Evolutionary conservation across 2,329 filamentous ascomycete species (phyloP), one percentile per base, ranked within the genome.

Genomic region (Lecanicillium sp.): DNA sequence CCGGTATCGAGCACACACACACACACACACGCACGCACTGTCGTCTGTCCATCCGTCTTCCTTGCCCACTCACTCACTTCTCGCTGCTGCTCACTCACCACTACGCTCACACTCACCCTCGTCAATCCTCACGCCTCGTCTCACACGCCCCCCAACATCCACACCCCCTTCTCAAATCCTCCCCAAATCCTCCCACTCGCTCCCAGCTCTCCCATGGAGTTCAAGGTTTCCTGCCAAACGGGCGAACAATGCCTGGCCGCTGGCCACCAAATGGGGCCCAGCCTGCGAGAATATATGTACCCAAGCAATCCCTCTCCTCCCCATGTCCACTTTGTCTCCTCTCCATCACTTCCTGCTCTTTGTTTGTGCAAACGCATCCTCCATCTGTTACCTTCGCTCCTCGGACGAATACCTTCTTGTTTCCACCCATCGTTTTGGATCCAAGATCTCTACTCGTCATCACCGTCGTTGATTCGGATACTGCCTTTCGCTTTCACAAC

Each of bases 381-480:
- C 36, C n/a, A n/a, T n/a, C n/a, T n/a, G n/a, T n/a, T 41, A 27
- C 36, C n/a, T 41, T 47, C 44, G 37, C 44, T 47, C 37, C 7
- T 20, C 44, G 23, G 44, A 47, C 44, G 44, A 47, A 17, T 19
- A 19, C 15, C 30, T 35, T 47, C 36, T 47, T 47, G 44, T 41
- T 47, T 41, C 27, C 27, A 40, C 44, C 44, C 37, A 27, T 47
- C 44, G 44, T 35, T 47, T 47, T 35, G 37, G 44, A 24, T 37
- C 33, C 44, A 47, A 47, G 37, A 38, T 35, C 19, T 35, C 7
- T 8, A 7, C 29, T 47, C 44, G 44, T 35, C 27, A 40, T 47
- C 44, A n/a, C 44, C n/a, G 44, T 46, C 44, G 44, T 26, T 46
- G 44, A 46, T 39, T 46, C 35, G 35, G 32, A 38, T 39, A 14